A percentile compares a stretch with the other conserved stretches of the same genome.
These are phyloP conservation scores for Rhizoclosmatium sp. DNA, from an alignment of 192 early-diverging fungal genomes.

Conservation along the genomic window DNA sequence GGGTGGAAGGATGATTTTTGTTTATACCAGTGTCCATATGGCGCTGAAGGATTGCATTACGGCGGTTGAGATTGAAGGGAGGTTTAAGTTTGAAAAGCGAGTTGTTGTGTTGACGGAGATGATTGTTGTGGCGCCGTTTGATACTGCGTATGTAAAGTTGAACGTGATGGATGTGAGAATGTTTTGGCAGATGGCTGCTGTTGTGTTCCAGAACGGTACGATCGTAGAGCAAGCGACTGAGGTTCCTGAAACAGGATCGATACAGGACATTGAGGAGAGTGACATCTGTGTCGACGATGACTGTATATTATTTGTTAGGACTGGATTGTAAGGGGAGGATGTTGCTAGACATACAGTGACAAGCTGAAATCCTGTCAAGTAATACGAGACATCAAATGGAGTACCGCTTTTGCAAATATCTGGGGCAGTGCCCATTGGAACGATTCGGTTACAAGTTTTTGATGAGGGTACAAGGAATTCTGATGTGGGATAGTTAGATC, in stretches of 20 bases:
- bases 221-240: not conserved
- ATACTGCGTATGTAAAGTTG: slow-evolving; percentile 17
- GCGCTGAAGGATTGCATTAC: slow-evolving; percentile 30
- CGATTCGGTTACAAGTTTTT: slow-evolving; percentile 8
- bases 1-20: too few species aligned
- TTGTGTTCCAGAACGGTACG: slow-evolving; percentile 24
- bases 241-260: not conserved
- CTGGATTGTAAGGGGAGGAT: not conserved
- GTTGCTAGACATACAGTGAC: slow-evolving; percentile 15
- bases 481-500: not conserved
- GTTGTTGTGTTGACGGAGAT: not conserved
- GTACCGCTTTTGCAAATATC: slow-evolving; percentile 18
- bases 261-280: not conserved
- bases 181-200: slow-evolving; percentile 4
- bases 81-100: not conserved
- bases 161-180: not conserved
- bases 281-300: not conserved
- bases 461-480: slow-evolving; percentile 25
- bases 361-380: slow-evolving; percentile 22
- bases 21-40: slow-evolving; percentile 4
- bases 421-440: slow-evolving; percentile 11
- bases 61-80: not conserved
- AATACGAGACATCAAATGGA: slow-evolving; percentile 33
- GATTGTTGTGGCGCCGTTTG: not conserved
- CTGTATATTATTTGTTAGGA: not conserved